These are phyloP conservation scores for Rhynchosporium agropyri DNA, from an alignment of 2,329 filamentous ascomycete species.

Conservation along the genomic window DNA sequence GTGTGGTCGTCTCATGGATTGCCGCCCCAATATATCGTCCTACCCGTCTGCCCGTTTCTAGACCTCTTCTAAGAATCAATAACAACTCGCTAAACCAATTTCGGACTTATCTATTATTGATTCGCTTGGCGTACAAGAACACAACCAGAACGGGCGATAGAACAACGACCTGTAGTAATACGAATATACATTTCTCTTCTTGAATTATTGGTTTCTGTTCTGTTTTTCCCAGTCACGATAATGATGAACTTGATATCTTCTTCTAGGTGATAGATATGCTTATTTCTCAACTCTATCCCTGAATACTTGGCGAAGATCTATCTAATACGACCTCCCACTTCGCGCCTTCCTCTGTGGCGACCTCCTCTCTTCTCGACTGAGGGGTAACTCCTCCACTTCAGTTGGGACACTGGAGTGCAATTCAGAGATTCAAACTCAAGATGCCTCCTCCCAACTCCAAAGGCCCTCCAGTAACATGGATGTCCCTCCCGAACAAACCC, in stretches of 20 bases:
- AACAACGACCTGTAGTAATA: constrained; percentile 1
- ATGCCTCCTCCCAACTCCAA: constrained; percentile 20
- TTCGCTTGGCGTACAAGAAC: constrained; percentile 4
- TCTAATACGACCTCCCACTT: constrained; percentile 1
- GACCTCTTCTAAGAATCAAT: constrained; percentile 6
- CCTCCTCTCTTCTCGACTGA: not conserved
- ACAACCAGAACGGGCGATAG: constrained; percentile 8
- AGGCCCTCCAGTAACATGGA: constrained; percentile 60
- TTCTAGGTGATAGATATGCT: not conserved
- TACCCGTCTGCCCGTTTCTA: not conserved
- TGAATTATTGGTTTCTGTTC: not conserved
- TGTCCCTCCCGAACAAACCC: constrained; percentile 72
- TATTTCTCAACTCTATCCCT: constrained; percentile 15
- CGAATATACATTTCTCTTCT: not conserved
- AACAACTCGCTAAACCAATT: not conserved
- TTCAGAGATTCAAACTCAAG: not conserved
- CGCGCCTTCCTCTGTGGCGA: not conserved
- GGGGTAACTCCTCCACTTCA: not conserved
- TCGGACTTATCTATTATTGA: constrained; percentile 6
- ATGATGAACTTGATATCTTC: constrained; percentile 2
- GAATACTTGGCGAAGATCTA: constrained; percentile 19
- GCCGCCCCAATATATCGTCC: too few relatives aligned
- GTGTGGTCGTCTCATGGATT: not conserved
- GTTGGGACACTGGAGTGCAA: not conserved
- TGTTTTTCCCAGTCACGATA: not conserved